These are phyloP conservation scores for Lyophyllum shimeji DNA, from an alignment of 768 basidiomycete genomes.

Conservation along the genomic window DNA sequence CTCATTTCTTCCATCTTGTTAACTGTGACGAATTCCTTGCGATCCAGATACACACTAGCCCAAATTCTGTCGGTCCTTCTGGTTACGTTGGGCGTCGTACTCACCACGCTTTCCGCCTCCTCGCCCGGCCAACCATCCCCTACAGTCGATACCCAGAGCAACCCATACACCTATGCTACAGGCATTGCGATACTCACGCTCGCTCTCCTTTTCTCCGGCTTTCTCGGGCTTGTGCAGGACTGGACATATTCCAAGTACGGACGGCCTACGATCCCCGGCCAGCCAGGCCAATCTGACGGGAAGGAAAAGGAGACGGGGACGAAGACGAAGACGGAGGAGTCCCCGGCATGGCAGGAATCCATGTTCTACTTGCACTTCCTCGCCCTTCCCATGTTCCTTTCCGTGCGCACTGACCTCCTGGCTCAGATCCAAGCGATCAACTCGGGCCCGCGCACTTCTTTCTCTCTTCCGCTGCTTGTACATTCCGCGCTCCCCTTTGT, in stretches of 20 bases:
- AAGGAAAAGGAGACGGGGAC: too few relatives aligned
- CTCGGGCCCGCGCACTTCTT: slow-evolving; percentile 33
- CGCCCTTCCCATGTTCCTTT: slow-evolving; percentile 74
- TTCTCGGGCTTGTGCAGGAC: slow-evolving; percentile 86
- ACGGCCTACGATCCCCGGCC: slow-evolving; percentile 20
- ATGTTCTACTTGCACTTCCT: slow-evolving; percentile 92
- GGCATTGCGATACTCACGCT: slow-evolving; percentile 75
- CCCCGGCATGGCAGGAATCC: slow-evolving; percentile 74
- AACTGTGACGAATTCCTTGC: slow-evolving; percentile 13
- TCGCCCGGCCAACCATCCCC: slow-evolving; percentile 24
- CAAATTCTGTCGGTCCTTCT: slow-evolving; percentile 79
- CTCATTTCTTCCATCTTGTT: background rate
- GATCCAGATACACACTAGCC: slow-evolving; percentile 51
- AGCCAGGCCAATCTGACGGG: background rate
- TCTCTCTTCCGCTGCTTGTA: slow-evolving; percentile 23
- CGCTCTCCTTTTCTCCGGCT: slow-evolving; percentile 77
- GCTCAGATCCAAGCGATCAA: slow-evolving; percentile 45
- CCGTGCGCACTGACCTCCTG: slow-evolving; percentile 52
- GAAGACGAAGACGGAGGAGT: background rate
- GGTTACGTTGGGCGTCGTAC: slow-evolving; percentile 75
- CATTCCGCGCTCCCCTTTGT: slow-evolving; percentile 14
- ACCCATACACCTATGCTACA: slow-evolving; percentile 50
- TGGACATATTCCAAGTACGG: slow-evolving; percentile 60
- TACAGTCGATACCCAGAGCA: slow-evolving; percentile 12
- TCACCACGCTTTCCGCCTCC: slow-evolving; percentile 81